Evolutionary conservation across 2,329 filamentous ascomycete species (phyloP), one percentile per base, ranked within the genome.

Genomic region (Stachybotrys echinatus): DNA sequence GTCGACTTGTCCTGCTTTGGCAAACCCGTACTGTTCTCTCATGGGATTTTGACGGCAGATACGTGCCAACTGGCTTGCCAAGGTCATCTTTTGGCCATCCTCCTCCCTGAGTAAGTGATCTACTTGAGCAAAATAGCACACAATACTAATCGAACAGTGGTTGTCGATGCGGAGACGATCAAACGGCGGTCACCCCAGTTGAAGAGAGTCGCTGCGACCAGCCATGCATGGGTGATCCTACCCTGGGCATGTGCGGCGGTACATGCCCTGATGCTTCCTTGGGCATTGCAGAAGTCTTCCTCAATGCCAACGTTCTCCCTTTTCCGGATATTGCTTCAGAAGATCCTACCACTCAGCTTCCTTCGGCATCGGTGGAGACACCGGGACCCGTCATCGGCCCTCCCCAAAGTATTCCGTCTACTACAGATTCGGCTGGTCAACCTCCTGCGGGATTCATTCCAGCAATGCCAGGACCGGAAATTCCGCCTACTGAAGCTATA

Each of bases 111-210:
- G 67, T 70, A 46, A 38, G 65, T 54, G 7, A 0, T 6, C 8
- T 3, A 1, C 2, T 21, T 8, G 4, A 3, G 3, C 4, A 14
- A 5, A 4, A 3, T 1, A 23, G 3, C 10, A 12, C 12, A n/a
- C 10, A 20, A 48, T 60, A 54, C 59, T 52, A 38, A 42, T 6
- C 31, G 2, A 6, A 2, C 34, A 70, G 67, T 52, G 61, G 59
- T 14, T 70, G 67, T 19, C 66, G 61, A 45, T 70, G 67, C 46
- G 67, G 67, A 47, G 60, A 70, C 46, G 58, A 70, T 51, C 37
- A 51, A 20, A 55, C 56, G 2, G 63, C 58, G 2, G 55, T 69
- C 48, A 58, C 53, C 12, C 39, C 57, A 7, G 47, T 61, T 34
- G 57, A 66, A 19, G 64, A 68, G 45, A 53, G 48, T 23, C 54